phyloP scores from a whole-genome alignment of 192 early-diverging fungal species.

The Coemansia sp. region DNA sequence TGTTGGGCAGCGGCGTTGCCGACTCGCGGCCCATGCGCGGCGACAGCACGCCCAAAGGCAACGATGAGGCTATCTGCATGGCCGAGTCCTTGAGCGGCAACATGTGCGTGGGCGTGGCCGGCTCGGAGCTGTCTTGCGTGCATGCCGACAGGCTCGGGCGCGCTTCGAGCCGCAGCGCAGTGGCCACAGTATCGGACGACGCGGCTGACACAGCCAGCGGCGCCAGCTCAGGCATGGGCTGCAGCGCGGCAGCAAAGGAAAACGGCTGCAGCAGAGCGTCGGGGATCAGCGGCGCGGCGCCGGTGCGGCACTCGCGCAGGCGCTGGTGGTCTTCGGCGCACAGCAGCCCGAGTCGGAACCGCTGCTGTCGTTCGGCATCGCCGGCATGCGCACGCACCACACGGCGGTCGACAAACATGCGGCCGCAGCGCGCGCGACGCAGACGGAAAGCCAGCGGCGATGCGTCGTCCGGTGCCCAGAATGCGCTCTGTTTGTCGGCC shows the following conservation, averaged over 20 bases:
- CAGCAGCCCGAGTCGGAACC: slow-evolving; percentile 34
- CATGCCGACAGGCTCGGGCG: not conserved
- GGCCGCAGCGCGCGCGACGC: slow-evolving; percentile 33
- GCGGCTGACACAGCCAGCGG: too few species aligned
- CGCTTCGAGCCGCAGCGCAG: not conserved
- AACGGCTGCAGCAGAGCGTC: slow-evolving; percentile 38
- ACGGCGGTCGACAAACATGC: slow-evolving; percentile 42
- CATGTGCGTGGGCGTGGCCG: not conserved
- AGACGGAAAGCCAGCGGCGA: slow-evolving; percentile 29
- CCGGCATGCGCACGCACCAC: not conserved
- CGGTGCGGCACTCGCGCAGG: slow-evolving; percentile 5
- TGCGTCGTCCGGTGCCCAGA: slow-evolving; percentile 20
- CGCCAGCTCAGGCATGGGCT: too few species aligned
- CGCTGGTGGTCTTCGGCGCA: slow-evolving; percentile 28
- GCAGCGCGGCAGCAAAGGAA: slow-evolving; percentile 17
- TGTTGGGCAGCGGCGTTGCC: slow-evolving; percentile 14
- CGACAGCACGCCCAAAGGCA: slow-evolving; percentile 12
- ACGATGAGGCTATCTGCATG: not conserved
- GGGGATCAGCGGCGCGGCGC: not conserved
- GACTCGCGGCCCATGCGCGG: slow-evolving; percentile 18
- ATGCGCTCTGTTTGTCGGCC: not conserved
- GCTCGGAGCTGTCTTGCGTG: not conserved
- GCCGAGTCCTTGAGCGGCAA: not conserved
- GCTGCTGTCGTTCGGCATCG: slow-evolving; percentile 5
- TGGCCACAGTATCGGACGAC: not conserved